Percentiles rank a stretch among this genome's conserved stretches.
These are phyloP conservation scores for Venturia oleaginea DNA, from an alignment of 2,329 filamentous ascomycete species.

Conservation along the genomic window DNA sequence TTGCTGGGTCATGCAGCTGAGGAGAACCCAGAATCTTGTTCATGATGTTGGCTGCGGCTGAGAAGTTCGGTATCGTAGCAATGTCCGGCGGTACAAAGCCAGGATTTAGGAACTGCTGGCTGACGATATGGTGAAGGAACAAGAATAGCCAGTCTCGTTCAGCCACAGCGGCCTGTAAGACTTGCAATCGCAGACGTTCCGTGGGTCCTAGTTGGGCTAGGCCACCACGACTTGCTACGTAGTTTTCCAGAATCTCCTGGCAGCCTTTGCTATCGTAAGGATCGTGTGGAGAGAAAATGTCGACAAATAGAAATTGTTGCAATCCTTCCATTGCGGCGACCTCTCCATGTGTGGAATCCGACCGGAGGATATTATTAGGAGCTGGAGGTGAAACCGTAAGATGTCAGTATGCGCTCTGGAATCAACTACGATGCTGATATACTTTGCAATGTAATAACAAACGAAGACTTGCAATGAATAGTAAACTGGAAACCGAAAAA, in stretches of 20 bases:
- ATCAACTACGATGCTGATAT: neutral
- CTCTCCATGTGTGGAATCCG: neutral
- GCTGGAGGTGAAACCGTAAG: neutral
- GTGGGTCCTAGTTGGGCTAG: neutral
- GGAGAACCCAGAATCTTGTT: constrained; percentile 31
- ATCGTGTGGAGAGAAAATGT: neutral
- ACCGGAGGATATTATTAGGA: neutral
- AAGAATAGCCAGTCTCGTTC: constrained; percentile 1
- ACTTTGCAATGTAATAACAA: neutral
- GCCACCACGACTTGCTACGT: neutral
- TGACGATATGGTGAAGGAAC: constrained; percentile 13
- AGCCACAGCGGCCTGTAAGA: neutral
- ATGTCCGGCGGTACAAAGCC: constrained; percentile 19
- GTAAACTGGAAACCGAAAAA: neutral
- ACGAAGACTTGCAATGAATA: neutral
- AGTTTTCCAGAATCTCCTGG: neutral
- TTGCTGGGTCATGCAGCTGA: constrained; percentile 8
- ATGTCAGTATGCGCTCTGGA: neutral
- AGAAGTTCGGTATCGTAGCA: neutral
- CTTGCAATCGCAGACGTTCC: neutral
- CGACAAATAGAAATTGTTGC: neutral
- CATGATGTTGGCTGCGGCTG: constrained; percentile 19
- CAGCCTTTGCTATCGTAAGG: neutral
- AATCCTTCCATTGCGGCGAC: neutral
- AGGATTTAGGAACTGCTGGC: constrained; percentile 24